Evolutionary conservation across 805 yeast species (phyloP).

Genomic region (Starmerella stellata): DNA sequence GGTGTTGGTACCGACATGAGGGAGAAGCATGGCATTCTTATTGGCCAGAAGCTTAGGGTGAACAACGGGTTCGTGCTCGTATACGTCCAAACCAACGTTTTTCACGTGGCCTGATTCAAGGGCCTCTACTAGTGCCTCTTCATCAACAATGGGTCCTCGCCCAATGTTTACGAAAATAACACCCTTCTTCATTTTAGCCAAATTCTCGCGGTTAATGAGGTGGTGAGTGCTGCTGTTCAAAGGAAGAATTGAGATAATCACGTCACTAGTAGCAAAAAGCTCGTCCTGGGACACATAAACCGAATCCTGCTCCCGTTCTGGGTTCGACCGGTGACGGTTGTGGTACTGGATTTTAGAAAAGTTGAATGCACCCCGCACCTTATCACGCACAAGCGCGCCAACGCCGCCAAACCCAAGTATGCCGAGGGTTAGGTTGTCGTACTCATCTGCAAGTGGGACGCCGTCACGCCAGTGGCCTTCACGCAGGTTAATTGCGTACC

Average conservation of each 20-base stretch:
- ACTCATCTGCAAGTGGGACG: constrained; percentile 31
- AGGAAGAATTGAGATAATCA: constrained; percentile 35
- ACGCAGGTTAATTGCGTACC: constrained; percentile 28
- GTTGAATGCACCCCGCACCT: constrained; percentile 31
- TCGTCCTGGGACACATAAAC: constrained; percentile 32
- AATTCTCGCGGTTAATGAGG: constrained; percentile 28
- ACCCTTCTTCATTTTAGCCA: constrained; percentile 37
- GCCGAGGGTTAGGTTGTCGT: constrained; percentile 36
- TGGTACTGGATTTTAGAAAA: constrained; percentile 35
- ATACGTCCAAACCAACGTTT: constrained; percentile 43
- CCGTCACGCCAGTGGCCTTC: constrained; percentile 33
- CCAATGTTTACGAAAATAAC: constrained; percentile 40
- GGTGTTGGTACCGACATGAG: constrained; percentile 35
- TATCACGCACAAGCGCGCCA: constrained; percentile 38
- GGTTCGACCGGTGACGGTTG: constrained; percentile 31
- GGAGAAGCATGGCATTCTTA: constrained; percentile 34
- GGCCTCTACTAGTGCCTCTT: constrained; percentile 30
- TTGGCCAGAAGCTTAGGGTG: constrained; percentile 30
- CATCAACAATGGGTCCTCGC: constrained; percentile 43
- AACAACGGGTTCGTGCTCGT: constrained; percentile 39
- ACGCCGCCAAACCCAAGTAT: constrained; percentile 49
- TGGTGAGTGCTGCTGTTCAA: constrained; percentile 36
- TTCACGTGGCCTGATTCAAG: constrained; percentile 35
- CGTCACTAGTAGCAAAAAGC: constrained; percentile 31
- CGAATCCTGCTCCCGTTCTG: constrained; percentile 32